Conservation (phyloP, 768 basidiomycete species). For the Hortiboletus flavorubellus region DNA sequence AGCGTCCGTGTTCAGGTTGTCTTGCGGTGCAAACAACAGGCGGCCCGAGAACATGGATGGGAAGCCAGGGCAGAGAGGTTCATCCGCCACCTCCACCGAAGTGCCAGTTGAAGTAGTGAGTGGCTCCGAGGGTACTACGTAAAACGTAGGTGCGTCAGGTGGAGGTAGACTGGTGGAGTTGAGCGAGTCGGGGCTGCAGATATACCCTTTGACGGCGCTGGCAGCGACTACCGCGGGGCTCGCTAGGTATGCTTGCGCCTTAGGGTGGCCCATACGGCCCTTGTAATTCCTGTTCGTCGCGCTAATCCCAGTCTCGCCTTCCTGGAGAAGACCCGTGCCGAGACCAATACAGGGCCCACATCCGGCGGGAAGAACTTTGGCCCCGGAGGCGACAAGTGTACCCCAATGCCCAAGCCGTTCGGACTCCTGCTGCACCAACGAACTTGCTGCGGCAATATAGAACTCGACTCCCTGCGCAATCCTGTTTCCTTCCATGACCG, state of each 20-base stretch:
- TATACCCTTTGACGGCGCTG: conserved; percentile 88
- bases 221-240: conserved; percentile 98
- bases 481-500: conserved; percentile 76
- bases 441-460: conserved; percentile 95
- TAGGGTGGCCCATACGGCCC: conserved; percentile 96
- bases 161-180: conserved; percentile 52
- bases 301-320: conserved; percentile 94
- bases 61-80: conserved; percentile 78
- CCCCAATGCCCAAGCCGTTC: conserved; percentile 89
- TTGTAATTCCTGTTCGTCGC: conserved; percentile 99
- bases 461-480: conserved; percentile 92
- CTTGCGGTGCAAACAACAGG: conserved; percentile 91
- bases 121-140: conserved; percentile 38
- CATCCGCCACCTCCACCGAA: conserved; percentile 35
- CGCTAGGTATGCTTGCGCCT: conserved; percentile 92
- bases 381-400: conserved; percentile 79
- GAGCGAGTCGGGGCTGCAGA: conserved; percentile 74
- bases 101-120: conserved; percentile 28
- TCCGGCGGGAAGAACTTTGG: conserved; percentile 89
- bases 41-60: conserved; percentile 79
- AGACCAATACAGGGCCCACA: conserved; percentile 99
- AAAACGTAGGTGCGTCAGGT: conserved; percentile 53
- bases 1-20: conserved; percentile 97
- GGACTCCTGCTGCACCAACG: conserved; percentile 85
- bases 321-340: conserved; percentile 87